Evolutionary conservation across 2,329 filamentous ascomycete genomes (phyloP).

Genomic region (Dothistroma pini): DNA sequence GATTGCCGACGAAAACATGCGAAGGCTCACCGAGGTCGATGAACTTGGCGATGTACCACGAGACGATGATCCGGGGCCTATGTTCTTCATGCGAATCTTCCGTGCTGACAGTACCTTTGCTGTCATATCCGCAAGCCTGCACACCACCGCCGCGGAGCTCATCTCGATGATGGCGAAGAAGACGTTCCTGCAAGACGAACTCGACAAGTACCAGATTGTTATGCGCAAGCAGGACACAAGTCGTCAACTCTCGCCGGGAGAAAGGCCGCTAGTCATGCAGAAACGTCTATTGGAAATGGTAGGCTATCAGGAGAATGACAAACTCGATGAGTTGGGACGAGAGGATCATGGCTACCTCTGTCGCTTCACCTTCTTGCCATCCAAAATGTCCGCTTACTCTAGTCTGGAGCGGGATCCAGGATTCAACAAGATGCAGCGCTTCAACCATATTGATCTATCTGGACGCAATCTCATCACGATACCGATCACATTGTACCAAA

Average conservation of each 20-base stretch:
- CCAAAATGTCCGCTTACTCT: conserved; percentile 75
- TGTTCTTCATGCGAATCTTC: conserved; percentile 94
- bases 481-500: conserved; percentile 88
- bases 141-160: conserved; percentile 81
- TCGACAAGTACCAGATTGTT: conserved; percentile 94
- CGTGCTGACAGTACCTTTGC: conserved; percentile 91
- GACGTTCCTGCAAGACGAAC: conserved; percentile 82
- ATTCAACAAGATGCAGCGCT: conserved; percentile 79
- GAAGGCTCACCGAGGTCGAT: conserved; percentile 59
- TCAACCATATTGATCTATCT: conserved; percentile 88
- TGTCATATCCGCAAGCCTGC: conserved; percentile 78
- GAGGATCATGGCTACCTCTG: conserved; percentile 98
- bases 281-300: conserved; percentile 87
- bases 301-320: conserved; percentile 82
- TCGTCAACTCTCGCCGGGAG: conserved; percentile 70
- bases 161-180: conserved; percentile 91
- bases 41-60: conserved; percentile 61
- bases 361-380: conserved; percentile 90
- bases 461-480: conserved; percentile 91
- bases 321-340: conserved; percentile 86
- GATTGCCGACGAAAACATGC: conserved; percentile 60
- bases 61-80: conserved; percentile 68
- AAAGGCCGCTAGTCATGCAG: conserved; percentile 85
- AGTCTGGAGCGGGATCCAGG: conserved; percentile 72
- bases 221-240: conserved; percentile 89